phyloP scores from a whole-genome alignment of 306 rosid species.

The Prunus mume region DNA sequence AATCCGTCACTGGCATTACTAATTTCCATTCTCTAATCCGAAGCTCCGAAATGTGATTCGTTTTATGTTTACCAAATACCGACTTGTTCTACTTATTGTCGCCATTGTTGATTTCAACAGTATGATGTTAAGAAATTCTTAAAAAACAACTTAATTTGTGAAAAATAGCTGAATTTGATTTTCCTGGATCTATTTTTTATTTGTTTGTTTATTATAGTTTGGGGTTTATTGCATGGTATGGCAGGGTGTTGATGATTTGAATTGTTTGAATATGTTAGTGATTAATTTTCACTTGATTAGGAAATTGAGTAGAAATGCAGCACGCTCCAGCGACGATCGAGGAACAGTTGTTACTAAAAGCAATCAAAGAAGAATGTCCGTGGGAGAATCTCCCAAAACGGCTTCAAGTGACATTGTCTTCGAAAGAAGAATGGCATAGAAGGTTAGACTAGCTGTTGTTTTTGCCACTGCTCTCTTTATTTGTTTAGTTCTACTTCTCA shows the following conservation, averaged over 20 bases:
- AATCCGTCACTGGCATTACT: neutral
- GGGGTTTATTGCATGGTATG: neutral
- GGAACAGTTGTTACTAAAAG: conserved; percentile 66
- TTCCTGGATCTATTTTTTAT: neutral
- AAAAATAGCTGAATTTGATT: neutral
- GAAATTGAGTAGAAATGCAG: conserved; percentile 56
- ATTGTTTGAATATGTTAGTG: neutral
- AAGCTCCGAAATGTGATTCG: neutral
- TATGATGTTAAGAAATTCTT: neutral
- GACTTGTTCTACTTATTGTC: neutral
- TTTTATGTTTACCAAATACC: neutral
- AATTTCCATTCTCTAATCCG: neutral
- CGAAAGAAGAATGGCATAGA: conserved; percentile 89
- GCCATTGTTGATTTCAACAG: neutral
- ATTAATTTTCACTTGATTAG: neutral
- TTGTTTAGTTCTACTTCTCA: neutral
- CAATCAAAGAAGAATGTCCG: conserved; percentile 73
- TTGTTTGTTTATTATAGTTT: neutral
- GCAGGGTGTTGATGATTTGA: conserved; percentile 2
- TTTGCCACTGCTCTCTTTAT: neutral
- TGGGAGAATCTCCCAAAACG: conserved; percentile 88
- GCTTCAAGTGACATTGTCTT: conserved; percentile 61
- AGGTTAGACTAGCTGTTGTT: conserved; percentile 40
- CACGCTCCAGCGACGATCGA: conserved; percentile 55
- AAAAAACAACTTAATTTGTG: neutral